Percentiles rank a stretch among this genome's conserved stretches.
Evolutionary conservation across 495 filamentous ascomycete species (phyloP).

Genomic region (Penicillium arizonense): DNA sequence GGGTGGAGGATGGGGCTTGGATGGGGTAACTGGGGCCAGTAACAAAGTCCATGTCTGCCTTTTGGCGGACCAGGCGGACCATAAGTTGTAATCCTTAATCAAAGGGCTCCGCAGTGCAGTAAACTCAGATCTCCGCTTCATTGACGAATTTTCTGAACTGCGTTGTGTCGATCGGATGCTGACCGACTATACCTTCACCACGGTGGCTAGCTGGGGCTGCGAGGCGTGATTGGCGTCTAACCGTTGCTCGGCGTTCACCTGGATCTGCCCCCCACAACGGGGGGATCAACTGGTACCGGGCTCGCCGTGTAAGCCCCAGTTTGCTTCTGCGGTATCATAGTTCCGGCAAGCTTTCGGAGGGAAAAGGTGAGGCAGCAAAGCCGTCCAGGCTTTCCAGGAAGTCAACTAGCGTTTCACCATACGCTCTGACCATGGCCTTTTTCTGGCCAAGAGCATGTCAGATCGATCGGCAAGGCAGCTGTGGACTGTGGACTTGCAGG

Average conservation of each 20-base stretch:
- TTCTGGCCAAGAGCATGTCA: background rate
- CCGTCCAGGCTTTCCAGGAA: constrained; percentile 12
- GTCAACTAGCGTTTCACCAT: constrained; percentile 13
- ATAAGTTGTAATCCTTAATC: constrained; percentile 1
- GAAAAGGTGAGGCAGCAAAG: background rate
- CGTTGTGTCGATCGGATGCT: constrained; percentile 6
- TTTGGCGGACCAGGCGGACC: constrained; percentile 1
- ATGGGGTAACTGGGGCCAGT: too few relatives aligned
- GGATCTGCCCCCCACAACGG: constrained; percentile 18
- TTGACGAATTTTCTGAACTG: constrained; percentile 5
- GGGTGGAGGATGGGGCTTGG: background rate
- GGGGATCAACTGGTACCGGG: constrained; percentile 9
- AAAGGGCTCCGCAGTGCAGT: background rate
- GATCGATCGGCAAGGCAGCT: constrained; percentile 2
- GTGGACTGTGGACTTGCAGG: background rate
- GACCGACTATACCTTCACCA: constrained; percentile 8
- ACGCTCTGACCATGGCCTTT: background rate
- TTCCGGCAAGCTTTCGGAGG: constrained; percentile 6
- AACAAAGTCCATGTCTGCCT: background rate
- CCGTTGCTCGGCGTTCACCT: constrained; percentile 2
- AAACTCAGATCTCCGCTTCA: constrained; percentile 19
- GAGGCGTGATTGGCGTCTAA: background rate
- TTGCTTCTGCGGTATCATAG: background rate
- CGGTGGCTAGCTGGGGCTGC: background rate
- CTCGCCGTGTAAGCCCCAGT: constrained; percentile 1